Base-by-base conservation (phyloP, 139 green algal genomes). In the Penium margaritaceum region DNA sequence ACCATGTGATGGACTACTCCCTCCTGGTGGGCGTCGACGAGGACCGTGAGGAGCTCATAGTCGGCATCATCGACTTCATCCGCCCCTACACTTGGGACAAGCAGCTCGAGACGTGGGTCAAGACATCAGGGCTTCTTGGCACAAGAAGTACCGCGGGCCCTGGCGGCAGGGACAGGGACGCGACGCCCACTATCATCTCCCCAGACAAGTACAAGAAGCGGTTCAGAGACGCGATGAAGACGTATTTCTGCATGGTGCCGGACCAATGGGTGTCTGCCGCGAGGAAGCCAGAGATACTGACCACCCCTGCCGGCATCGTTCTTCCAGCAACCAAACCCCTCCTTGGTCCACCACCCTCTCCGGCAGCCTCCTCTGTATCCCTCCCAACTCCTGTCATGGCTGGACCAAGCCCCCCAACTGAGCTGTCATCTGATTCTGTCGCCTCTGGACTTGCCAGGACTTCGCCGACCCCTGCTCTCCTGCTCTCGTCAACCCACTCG, bases 81-180 rank as follows among this genome's bases (percentile, higher is more conserved):
- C 85, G 92, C 12, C 84, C 58, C 37, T 98, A 96, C 81, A 97
- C 93, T 5, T 96, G 88, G 90, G 93, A 98, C 84, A 98, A 98
- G 85, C 87, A 95, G 75, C 80, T 98, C 30, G 93, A 98, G 83
- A 95, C 85, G 32, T 96, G 90, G 90, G 90, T 98, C n/a, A 98
- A 98, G 86, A 84, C 83, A 21, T 88, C 66, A 51, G 93, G 89
- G 5, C 88, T 96, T 24, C 80, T 98, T 75, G 92, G 91, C 1
- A n/a, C n/a, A n/a, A n/a, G n/a, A n/a, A n/a, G n/a, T n/a, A n/a
- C n/a, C n/a, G n/a, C n/a, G 76, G 92, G 91, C 1, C 89, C 89
- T 24, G 51, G 51, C n/a, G 47, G 47, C 36, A 17, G 38, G 3
- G 83, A 81, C 12, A 84, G 77, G 57, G 83, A 86, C 53, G 84